These are phyloP conservation scores for Solanum chilense DNA, from an alignment of 257 asterid species.

Conservation along the genomic window DNA sequence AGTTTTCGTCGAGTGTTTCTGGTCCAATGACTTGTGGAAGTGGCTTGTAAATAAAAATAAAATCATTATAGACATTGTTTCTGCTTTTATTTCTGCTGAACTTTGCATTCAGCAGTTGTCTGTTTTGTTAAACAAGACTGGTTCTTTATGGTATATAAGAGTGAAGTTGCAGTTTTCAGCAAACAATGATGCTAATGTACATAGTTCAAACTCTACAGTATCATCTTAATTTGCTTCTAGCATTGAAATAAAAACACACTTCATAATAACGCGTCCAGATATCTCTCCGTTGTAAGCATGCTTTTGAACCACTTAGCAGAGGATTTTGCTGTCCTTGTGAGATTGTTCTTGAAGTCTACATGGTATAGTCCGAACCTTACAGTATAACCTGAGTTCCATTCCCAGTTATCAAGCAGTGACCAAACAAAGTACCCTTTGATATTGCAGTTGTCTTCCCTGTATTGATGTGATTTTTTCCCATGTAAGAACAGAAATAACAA, in stretches of 20 bases:
- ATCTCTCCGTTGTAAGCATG: conserved; percentile 25
- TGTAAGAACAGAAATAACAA: neutral
- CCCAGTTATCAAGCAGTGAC: conserved; percentile 95
- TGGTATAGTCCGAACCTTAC: conserved; percentile 71
- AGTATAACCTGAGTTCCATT: conserved; percentile 89
- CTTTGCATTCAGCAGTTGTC: neutral
- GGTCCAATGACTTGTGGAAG: neutral
- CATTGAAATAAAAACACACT: neutral
- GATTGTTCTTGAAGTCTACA: conserved; percentile 73
- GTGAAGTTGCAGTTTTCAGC: neutral
- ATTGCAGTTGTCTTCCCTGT: conserved; percentile 70
- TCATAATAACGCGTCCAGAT: neutral
- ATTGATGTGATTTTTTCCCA: neutral
- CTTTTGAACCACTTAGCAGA: conserved; percentile 63
- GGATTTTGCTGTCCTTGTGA: conserved; percentile 71
- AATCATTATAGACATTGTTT: neutral
- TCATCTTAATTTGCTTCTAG: neutral
- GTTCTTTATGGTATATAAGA: neutral
- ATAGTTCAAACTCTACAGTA: neutral
- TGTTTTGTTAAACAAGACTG: neutral
- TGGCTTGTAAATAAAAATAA: neutral
- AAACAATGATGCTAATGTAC: neutral
- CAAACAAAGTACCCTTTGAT: conserved; percentile 68
- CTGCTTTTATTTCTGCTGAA: neutral
- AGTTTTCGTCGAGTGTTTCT: neutral